Base-by-base conservation (phyloP, 179 eudicot species). In the Drosera spatulata region DNA sequence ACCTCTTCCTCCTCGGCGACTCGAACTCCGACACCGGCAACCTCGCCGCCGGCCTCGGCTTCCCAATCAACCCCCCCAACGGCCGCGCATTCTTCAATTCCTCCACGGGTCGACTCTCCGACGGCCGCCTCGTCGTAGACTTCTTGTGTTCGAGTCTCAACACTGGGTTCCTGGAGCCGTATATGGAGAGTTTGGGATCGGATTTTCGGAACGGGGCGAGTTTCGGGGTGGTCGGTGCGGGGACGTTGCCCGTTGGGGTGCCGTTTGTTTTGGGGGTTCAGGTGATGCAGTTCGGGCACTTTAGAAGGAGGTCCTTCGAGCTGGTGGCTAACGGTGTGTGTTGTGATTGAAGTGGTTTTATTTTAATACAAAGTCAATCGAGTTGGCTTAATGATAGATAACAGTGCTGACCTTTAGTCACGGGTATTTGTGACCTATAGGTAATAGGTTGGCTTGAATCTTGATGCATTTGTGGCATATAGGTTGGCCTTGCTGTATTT, bases 11-110 rank as follows among this genome's bases (percentile, higher is more conserved):
- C 63, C 89, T 93, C 72, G 99, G 99, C 3, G 99, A 93, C 67
- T 93, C 99, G 12, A 93, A 93, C 71, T 84, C 99, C 10, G 99
- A 93, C 63, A 93, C 99, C 22, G 99, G 99, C 55, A 95, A 93
- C 4, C 87, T 93, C 53, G 75, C 68, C 59, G 79, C 86, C 42
- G 99, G 96, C 0, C 86, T 89, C 54, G 99, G 99, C 3, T 78
- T 60, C 65, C 66, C 70, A 8, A 66, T 93, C 6, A 72, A 74
- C 41, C 71, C 75, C 0, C 99, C 99, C 47, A 69, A 93, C 58
- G 99, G 99, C n/a, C 89, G 96, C 9, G 38, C 77, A 60, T 93
- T 79, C 73, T 93, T 89, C 62, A 44, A 75, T 14, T 62, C 63
- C 50, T 74, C 96, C 33, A 77, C 95, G 22, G 99, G 96, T 3